Base-by-base conservation (phyloP, 2,329 filamentous ascomycete species). In the Orbilia ellipsospora region DNA sequence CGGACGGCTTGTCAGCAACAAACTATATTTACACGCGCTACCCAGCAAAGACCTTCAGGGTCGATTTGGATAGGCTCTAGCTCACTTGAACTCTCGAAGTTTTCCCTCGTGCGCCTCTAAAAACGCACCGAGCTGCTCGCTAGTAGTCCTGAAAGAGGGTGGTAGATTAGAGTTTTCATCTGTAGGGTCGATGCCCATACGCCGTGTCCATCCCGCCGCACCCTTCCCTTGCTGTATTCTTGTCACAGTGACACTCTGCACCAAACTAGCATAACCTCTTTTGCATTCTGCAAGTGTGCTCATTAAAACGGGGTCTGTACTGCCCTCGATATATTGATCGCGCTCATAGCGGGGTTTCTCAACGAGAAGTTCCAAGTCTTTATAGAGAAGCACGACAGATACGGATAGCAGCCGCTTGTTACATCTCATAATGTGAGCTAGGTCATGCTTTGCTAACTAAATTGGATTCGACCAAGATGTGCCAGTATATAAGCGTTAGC, bases 351-450 rank as follows among this genome's bases (percentile, higher is more conserved):
- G 44, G 13, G 4, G 16, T 48, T 48, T 48, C 44, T 15, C 6
- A 13, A 15, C 44, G 13, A 48, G 6, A n/a, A 13, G 40, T 15
- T 23, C 54, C 7, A 68, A 4, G 8, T 48, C 15, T 15, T 42
- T 23, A 36, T 68, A 68, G 12, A 68, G 36, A 40, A 48, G n/a
- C 0, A 55, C 55, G 8, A 55, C 45, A 3, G 45, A 55, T 6
- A 60, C n/a, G 13, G 45, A 12, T 18, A 60, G 31, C 7, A 68
- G 44, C 36, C 45, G 13, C n/a, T 26, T 16, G 40, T 45, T 50
- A n/a, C 63, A 67, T 52, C 13, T 50, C 16, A 44, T 18, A 20
- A 59, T 6, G 28, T 59, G 31, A 48, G 36, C 23, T 18, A 67
- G 16, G 12, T 67, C 63, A 13, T 45, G 15, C 12, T 23, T 40